Conservation (phyloP, 2,329 filamentous ascomycete species). For the Aphanocladium album region DNA sequence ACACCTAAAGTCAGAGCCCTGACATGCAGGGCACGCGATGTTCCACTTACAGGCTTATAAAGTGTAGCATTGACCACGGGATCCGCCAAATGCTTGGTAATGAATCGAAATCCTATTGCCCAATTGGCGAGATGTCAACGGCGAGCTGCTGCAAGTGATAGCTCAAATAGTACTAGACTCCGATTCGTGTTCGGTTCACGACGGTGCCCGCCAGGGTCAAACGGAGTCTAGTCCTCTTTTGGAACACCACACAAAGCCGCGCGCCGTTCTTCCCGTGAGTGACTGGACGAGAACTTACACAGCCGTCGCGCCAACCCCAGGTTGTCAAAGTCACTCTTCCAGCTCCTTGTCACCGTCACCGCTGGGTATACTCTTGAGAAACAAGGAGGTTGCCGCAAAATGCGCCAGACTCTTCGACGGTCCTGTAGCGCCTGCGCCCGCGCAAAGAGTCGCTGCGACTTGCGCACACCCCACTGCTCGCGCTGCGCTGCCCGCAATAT, state of each 20-base stretch:
- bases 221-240: constrained; percentile 9
- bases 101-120: not conserved
- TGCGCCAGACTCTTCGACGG: constrained; percentile 52
- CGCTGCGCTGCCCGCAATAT: constrained; percentile 46
- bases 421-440: constrained; percentile 53
- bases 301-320: not conserved
- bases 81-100: not conserved
- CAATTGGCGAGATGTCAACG: not conserved
- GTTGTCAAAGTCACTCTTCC: not conserved
- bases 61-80: not conserved
- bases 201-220: not conserved
- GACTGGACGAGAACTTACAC: not conserved
- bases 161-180: constrained; percentile 9
- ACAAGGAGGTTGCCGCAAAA: constrained; percentile 21
- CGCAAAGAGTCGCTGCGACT: constrained; percentile 52
- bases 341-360: not conserved
- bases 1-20: not conserved
- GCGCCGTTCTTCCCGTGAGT: not conserved
- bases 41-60: not conserved
- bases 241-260: not conserved
- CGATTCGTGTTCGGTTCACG: not conserved
- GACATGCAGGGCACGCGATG: not conserved
- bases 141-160: not conserved
- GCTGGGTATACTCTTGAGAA: not conserved
- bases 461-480: constrained; percentile 49